These are phyloP conservation scores for Ceriops tagal DNA, from an alignment of 345 rosid species.

Conservation along the genomic window DNA sequence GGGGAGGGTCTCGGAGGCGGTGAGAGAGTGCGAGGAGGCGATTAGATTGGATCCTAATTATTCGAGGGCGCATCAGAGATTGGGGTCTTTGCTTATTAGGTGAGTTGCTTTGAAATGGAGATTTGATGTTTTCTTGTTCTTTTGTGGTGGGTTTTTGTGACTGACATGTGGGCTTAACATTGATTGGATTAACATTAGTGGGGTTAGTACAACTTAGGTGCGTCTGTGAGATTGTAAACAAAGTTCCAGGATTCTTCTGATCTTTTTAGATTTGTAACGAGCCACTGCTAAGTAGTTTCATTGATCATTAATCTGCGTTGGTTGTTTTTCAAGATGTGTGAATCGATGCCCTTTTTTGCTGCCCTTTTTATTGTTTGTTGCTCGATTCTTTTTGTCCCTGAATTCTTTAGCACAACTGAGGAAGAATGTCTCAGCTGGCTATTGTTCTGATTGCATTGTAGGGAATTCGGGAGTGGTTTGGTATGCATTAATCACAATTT, in stretches of 20 bases:
- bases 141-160: too few species aligned
- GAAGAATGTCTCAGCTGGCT: neutral
- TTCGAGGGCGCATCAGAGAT: conserved; percentile 82
- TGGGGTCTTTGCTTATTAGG: conserved; percentile 78
- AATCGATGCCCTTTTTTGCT: neutral
- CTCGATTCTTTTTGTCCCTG: neutral
- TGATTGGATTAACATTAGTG: too few species aligned
- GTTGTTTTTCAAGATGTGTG: neutral
- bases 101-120: conserved; percentile 22
- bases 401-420: neutral
- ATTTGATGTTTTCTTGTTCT: neutral
- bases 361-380: neutral
- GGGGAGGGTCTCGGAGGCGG: conserved; percentile 68
- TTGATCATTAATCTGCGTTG: neutral
- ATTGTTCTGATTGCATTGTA: conserved; percentile 9
- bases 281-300: neutral
- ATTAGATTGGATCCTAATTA: conserved; percentile 70
- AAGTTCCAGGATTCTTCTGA: too few species aligned
- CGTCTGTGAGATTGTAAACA: too few species aligned
- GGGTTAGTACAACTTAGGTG: too few species aligned
- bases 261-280: too few species aligned
- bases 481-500: conserved; percentile 1
- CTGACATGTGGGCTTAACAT: neutral
- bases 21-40: conserved; percentile 78
- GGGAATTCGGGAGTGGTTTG: neutral